Conservation (phyloP, 2,329 filamentous ascomycete species). For the Cylindrodendrum hubeiense region DNA sequence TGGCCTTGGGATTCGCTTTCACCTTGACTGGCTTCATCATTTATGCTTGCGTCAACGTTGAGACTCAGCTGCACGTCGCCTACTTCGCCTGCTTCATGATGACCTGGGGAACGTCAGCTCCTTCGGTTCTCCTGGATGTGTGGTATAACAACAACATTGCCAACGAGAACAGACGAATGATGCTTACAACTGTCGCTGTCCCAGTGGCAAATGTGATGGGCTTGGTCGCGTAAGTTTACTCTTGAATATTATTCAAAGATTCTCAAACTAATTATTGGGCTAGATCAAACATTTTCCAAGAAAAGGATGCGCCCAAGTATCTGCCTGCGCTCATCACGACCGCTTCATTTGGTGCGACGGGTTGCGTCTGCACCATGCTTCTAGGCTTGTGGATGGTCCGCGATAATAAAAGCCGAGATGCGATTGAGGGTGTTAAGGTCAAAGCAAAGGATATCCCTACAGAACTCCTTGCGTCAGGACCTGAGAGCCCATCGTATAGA, state of each 20-base stretch:
- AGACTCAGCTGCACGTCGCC: constrained; percentile 71
- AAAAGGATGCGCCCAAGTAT: constrained; percentile 27
- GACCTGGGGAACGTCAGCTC: constrained; percentile 83
- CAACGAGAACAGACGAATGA: constrained; percentile 78
- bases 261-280: not conserved
- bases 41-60: constrained; percentile 77
- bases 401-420: constrained; percentile 22
- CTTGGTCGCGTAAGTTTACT: constrained; percentile 15
- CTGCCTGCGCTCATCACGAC: constrained; percentile 22
- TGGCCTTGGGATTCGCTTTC: constrained; percentile 78
- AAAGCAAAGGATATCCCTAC: constrained; percentile 23
- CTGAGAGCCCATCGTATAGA: constrained; percentile 18
- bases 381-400: constrained; percentile 24
- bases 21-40: constrained; percentile 85
- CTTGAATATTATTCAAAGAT: not conserved
- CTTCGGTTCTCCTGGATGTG: constrained; percentile 75
- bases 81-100: constrained; percentile 87
- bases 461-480: constrained; percentile 18
- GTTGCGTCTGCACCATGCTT: constrained; percentile 13
- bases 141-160: constrained; percentile 87
- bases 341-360: constrained; percentile 22
- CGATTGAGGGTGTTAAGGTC: constrained; percentile 17
- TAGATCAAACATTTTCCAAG: constrained; percentile 28
- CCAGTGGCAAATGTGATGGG: constrained; percentile 79
- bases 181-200: constrained; percentile 78